Conservation (phyloP, 2,329 filamentous ascomycete species). For the Fusarium sp. region DNA sequence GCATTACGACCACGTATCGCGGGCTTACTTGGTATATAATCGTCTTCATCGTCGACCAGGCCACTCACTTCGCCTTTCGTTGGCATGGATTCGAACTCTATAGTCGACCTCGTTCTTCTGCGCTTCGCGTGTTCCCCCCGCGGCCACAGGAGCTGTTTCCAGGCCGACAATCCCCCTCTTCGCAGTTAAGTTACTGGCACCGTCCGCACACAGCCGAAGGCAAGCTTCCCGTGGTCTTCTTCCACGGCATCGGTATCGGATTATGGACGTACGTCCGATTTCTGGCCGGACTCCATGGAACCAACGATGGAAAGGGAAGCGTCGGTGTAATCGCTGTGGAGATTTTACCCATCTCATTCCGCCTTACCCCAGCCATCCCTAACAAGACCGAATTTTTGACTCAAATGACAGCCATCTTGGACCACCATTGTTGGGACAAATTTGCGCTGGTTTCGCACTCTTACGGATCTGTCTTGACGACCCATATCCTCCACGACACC, state of each 20-base stretch:
- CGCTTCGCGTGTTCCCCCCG: constrained; percentile 66
- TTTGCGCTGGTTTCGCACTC: constrained; percentile 73
- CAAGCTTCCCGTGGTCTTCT: constrained; percentile 72
- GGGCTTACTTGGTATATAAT: constrained; percentile 74
- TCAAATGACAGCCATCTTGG: constrained; percentile 69
- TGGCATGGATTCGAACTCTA: constrained; percentile 66
- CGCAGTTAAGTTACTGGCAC: constrained; percentile 72
- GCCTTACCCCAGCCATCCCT: constrained; percentile 68
- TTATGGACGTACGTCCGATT: constrained; percentile 72
- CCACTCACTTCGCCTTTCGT: constrained; percentile 59
- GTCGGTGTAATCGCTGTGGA: constrained; percentile 75
- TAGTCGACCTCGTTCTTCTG: constrained; percentile 50
- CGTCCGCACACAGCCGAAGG: constrained; percentile 65
- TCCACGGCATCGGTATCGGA: constrained; percentile 78
- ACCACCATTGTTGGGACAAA: constrained; percentile 66
- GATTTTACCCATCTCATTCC: constrained; percentile 73
- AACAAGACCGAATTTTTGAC: constrained; percentile 64
- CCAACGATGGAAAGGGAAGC: constrained; percentile 52
- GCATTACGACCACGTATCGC: constrained; percentile 69
- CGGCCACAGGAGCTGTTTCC: constrained; percentile 64
- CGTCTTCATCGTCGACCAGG: constrained; percentile 66
- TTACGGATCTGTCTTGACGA: constrained; percentile 73
- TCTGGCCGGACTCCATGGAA: constrained; percentile 62
- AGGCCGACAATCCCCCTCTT: constrained; percentile 60
- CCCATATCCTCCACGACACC: constrained; percentile 68